Evolutionary conservation across 2,329 filamentous ascomycete species (phyloP).

Genomic region (Fusarium sp.): DNA sequence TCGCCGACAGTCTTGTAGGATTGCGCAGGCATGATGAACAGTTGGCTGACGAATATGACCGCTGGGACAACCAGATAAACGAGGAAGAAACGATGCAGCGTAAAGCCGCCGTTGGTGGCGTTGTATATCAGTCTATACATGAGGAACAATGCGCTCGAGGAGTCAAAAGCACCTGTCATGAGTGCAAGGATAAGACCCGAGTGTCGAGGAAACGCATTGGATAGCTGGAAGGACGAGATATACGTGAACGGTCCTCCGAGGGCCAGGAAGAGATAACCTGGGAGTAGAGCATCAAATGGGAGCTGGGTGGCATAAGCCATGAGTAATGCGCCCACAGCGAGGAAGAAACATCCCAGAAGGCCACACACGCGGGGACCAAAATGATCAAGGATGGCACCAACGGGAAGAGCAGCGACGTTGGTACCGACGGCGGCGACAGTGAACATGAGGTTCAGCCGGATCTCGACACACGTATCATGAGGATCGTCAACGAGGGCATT

Average conservation of each 20-base stretch:
- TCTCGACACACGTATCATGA: slow-evolving; percentile 55
- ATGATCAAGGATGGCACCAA: slow-evolving; percentile 83
- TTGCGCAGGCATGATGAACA: slow-evolving; percentile 74
- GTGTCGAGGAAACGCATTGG: slow-evolving; percentile 79
- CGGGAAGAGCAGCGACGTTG: slow-evolving; percentile 84
- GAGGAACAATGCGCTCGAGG: slow-evolving; percentile 79
- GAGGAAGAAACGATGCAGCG: slow-evolving; percentile 73
- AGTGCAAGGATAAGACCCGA: slow-evolving; percentile 82
- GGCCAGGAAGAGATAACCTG: slow-evolving; percentile 77
- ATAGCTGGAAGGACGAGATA: slow-evolving; percentile 83
- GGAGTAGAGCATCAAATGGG: slow-evolving; percentile 75
- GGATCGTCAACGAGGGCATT: slow-evolving; percentile 34
- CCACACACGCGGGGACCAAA: slow-evolving; percentile 81
- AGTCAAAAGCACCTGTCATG: slow-evolving; percentile 83
- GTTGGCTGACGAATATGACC: slow-evolving; percentile 70
- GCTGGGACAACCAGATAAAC: slow-evolving; percentile 74
- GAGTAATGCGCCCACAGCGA: slow-evolving; percentile 73
- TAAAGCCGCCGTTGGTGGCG: slow-evolving; percentile 61
- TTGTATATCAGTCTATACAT: slow-evolving; percentile 76
- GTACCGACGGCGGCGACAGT: slow-evolving; percentile 86
- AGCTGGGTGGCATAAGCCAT: slow-evolving; percentile 69
- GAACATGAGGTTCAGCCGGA: slow-evolving; percentile 87
- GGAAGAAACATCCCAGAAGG: slow-evolving; percentile 70
- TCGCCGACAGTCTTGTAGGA: slow-evolving; percentile 89
- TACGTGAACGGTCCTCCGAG: slow-evolving; percentile 83